Conservation (phyloP, 441 rosid genomes). For the Syzygium syzygioides region DNA sequence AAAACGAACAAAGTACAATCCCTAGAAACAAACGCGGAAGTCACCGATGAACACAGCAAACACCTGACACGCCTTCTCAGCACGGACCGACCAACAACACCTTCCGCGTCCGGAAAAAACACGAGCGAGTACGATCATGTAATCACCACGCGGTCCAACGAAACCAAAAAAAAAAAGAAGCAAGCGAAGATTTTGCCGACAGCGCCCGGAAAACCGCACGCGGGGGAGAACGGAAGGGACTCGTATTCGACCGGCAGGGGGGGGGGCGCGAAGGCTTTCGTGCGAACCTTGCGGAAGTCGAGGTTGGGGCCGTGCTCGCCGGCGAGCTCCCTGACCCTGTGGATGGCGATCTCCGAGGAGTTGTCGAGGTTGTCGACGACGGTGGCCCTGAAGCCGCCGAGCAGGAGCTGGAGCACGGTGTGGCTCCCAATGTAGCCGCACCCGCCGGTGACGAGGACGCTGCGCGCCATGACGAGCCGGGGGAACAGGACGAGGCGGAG, state of each 20-base stretch:
- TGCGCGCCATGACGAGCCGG: conserved; percentile 27
- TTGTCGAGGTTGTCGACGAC: conserved; percentile 86
- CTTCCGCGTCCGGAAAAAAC: not conserved
- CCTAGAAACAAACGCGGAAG: not conserved
- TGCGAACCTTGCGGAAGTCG: conserved; percentile 54
- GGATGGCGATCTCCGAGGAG: conserved; percentile 49
- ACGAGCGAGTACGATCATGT: not conserved
- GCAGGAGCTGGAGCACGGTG: conserved; percentile 74
- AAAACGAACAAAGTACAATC: not conserved
- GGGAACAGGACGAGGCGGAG: not conserved
- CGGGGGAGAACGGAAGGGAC: not conserved
- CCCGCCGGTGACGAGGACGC: conserved; percentile 79
- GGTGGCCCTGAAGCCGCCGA: conserved; percentile 54
- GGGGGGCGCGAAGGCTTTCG: no score
- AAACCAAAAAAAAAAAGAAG: not conserved
- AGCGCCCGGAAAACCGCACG: not conserved
- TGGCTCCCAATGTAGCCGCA: conserved; percentile 95
- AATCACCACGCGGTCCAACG: not conserved
- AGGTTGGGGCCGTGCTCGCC: conserved; percentile 41
- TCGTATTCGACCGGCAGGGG: not conserved
- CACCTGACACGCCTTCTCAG: not conserved
- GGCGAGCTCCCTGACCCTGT: conserved; percentile 66
- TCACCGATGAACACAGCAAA: not conserved
- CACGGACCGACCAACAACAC: not conserved
- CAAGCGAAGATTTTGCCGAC: not conserved